Evolutionary conservation across 179 eudicot species (phyloP), one percentile per base, ranked within the genome.

Genomic region (Sideroxylon spinosum): DNA sequence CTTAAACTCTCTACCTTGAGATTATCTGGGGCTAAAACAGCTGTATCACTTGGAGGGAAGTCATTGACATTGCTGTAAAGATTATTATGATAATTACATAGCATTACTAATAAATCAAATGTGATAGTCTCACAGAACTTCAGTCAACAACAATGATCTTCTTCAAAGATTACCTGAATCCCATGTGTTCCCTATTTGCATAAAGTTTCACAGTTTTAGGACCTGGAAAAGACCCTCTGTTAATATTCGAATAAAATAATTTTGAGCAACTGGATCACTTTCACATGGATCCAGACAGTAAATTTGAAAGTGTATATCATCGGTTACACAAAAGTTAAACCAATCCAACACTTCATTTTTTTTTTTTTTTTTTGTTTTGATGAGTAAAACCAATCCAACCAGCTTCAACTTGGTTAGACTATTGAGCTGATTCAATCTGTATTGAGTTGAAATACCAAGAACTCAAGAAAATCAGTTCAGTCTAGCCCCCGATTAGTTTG

Each of bases 121-220:
- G 46, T 44, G 32, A 23, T 20, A 60, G 26, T 73, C 68, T 23
- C 5, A 29, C 13, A 17, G 50, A 14, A 5, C 52, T 53, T 59
- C 79, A 76, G 48, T 17, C 49, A 23, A 12, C 32, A 28, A 37
- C 6, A 64, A 29, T 68, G 22, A 50, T 63, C 53, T 53, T 66
- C 37, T 28, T 77, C 12, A 71, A 68, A 75, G 11, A 44, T 74
- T 88, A 93, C 98, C 97, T 95, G 71, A 95, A 95, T 55, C 97
- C 98, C 97, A 95, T 95, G 78, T 93, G 93, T 82, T 95, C 97
- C 89, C 83, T 90, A 88, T 95, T 95, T 16, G 97, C 83, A 81
- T 82, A 95, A 62, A 95, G 94, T 78, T 95, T 93, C 76, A 95
- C 90, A 44, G 93, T 95, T 87, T 89, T 93, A 53, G 97, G 98